Percentiles rank a stretch among this genome's conserved stretches.
Evolutionary conservation across 805 yeast genomes (phyloP).

Genomic region (Tetrapisispora taiwanensis): DNA sequence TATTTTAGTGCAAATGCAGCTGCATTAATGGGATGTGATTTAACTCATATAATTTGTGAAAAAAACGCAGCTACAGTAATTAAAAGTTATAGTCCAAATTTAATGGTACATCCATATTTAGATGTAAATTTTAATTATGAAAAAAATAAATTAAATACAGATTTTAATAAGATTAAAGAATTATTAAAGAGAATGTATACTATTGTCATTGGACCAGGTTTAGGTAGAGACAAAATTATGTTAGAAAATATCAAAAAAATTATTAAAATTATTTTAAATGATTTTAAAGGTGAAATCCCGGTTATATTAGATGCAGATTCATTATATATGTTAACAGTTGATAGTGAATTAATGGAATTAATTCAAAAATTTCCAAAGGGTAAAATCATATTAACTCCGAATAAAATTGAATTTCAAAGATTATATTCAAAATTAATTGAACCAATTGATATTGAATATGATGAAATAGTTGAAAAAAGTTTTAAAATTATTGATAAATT

Average conservation of each 20-base stretch:
- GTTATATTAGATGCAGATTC: slow-evolving; percentile 89
- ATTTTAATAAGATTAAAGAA: slow-evolving; percentile 45
- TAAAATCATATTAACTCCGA: slow-evolving; percentile 76
- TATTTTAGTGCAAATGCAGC: slow-evolving; percentile 81
- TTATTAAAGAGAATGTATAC: slow-evolving; percentile 64
- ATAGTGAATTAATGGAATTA: slow-evolving; percentile 15
- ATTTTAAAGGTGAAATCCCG: slow-evolving; percentile 50
- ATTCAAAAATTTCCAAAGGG: slow-evolving; percentile 42
- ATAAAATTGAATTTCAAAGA: slow-evolving; percentile 73
- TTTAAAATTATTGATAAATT: slow-evolving; percentile 14
- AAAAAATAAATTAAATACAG: slow-evolving; percentile 20
- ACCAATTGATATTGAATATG: slow-evolving; percentile 18
- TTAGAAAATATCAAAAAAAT: slow-evolving; percentile 47
- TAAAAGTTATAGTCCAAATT: slow-evolving; percentile 80
- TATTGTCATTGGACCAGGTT: slow-evolving; percentile 86
- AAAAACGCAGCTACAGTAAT: slow-evolving; percentile 66
- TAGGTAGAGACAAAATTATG: slow-evolving; percentile 75
- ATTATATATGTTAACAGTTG: slow-evolving; percentile 48
- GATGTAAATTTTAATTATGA: slow-evolving; percentile 28
- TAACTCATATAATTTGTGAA: slow-evolving; percentile 87
- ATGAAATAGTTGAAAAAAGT: neutral
- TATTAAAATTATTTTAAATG: slow-evolving; percentile 36
- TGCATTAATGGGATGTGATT: slow-evolving; percentile 75
- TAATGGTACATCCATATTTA: slow-evolving; percentile 91
- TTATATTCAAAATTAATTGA: slow-evolving; percentile 39